Percentiles rank a stretch among this genome's conserved stretches.
These are phyloP conservation scores for Mucor mucedo DNA, from an alignment of 371 early-diverging fungal genomes.

Conservation along the genomic window DNA sequence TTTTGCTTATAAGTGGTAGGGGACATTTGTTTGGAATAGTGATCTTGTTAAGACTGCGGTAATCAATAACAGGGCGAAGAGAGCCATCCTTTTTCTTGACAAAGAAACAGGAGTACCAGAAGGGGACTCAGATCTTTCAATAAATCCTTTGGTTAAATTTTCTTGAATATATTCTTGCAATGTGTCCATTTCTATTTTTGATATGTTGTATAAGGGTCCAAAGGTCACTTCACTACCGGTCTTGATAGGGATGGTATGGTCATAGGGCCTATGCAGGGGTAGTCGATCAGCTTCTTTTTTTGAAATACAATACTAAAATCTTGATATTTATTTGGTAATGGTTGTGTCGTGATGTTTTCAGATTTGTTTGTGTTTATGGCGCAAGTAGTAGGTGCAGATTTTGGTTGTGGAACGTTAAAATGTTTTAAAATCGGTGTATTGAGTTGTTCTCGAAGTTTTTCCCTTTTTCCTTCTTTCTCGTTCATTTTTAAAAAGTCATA, in stretches of 20 bases:
- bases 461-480: too few species aligned
- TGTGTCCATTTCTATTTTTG: not conserved
- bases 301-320: too few species aligned
- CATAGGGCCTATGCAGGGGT: conserved; percentile 10
- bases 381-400: too few species aligned
- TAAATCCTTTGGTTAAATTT: conserved; percentile 37
- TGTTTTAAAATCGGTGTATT: too few species aligned
- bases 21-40: conserved; percentile 26
- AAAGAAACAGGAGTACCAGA: conserved; percentile 58
- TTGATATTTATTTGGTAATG: too few species aligned
- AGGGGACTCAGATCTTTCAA: conserved; percentile 46
- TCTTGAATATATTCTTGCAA: conserved; percentile 7
- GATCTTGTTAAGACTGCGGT: conserved; percentile 50
- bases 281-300: conserved; percentile 3
- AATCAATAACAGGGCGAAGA: conserved; percentile 49
- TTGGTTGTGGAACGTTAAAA: too few species aligned
- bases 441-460: too few species aligned
- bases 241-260: conserved; percentile 9
- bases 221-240: not conserved
- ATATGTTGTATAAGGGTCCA: conserved; percentile 3
- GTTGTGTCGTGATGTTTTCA: too few species aligned
- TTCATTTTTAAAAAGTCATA: too few species aligned
- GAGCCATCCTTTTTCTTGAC: conserved; percentile 58
- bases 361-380: too few species aligned
- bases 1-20: not conserved